These are phyloP conservation scores for Plenodomus tracheiphilus DNA, from an alignment of 2,329 filamentous ascomycete species.

Conservation along the genomic window DNA sequence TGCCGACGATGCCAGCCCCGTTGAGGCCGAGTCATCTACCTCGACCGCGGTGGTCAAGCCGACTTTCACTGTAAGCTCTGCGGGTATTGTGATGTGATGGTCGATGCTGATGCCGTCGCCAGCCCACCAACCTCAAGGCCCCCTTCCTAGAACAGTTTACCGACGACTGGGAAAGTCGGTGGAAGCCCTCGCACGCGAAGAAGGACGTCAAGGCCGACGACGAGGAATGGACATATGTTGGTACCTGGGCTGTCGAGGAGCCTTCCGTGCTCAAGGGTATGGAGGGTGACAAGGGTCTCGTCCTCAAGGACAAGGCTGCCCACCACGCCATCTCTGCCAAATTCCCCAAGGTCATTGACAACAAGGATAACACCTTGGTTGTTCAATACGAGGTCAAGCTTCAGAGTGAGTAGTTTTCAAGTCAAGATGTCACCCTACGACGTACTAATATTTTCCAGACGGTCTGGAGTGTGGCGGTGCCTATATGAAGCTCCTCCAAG, in stretches of 20 bases:
- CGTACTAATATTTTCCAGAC: constrained; percentile 59
- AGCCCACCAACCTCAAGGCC: constrained; percentile 88
- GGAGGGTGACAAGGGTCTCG: constrained; percentile 92
- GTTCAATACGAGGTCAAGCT: constrained; percentile 99
- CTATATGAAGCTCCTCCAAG: constrained; percentile 97
- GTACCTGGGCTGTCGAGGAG: constrained; percentile 96
- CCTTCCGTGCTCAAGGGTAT: constrained; percentile 88
- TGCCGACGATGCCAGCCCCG: constrained; percentile 60
- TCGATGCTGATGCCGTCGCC: constrained; percentile 22
- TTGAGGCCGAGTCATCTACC: constrained; percentile 57
- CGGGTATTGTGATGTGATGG: background rate
- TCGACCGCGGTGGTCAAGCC: constrained; percentile 68
- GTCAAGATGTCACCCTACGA: background rate
- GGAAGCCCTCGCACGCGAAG: constrained; percentile 95
- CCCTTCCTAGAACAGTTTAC: constrained; percentile 99
- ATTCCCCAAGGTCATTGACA: constrained; percentile 94
- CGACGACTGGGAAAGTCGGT: constrained; percentile 90
- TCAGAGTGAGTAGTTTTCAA: constrained; percentile 69
- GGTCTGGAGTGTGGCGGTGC: constrained; percentile 97
- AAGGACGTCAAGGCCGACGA: constrained; percentile 83
- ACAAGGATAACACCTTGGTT: constrained; percentile 95
- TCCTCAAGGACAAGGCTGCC: constrained; percentile 96
- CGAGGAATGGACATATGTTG: constrained; percentile 92
- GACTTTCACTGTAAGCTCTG: constrained; percentile 78
- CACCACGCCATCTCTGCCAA: constrained; percentile 99